These are phyloP conservation scores for Triticum dicoccoides DNA, from an alignment of 176 grass and related monocot species.

Conservation along the genomic window DNA sequence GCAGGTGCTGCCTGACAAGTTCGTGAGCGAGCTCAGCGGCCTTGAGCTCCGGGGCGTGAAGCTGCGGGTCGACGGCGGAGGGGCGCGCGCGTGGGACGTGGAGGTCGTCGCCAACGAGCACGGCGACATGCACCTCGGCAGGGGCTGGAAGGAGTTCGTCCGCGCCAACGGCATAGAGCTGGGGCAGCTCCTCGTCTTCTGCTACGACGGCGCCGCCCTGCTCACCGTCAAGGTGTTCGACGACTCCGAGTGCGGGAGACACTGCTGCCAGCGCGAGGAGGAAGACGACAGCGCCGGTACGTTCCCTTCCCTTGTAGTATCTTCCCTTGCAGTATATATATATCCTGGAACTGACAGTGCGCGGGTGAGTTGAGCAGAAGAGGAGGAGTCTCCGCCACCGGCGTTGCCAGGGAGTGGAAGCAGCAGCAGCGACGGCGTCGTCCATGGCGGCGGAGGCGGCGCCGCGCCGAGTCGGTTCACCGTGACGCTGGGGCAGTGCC, in stretches of 20 bases:
- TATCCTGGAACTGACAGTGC: background rate
- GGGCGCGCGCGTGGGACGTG: constrained; percentile 26
- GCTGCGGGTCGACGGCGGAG: constrained; percentile 12
- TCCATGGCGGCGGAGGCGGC: background rate
- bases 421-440: background rate
- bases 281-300: background rate
- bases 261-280: background rate
- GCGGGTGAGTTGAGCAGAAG: background rate
- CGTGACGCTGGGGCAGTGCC: constrained; percentile 28
- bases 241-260: constrained; percentile 6
- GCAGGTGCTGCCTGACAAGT: constrained; percentile 34
- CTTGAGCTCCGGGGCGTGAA: background rate
- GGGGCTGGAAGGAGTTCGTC: constrained; percentile 33
- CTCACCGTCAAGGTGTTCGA: constrained; percentile 39
- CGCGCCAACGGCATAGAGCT: constrained; percentile 15
- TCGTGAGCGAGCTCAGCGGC: background rate
- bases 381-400: background rate
- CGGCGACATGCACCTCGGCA: constrained; percentile 19
- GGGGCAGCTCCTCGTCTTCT: constrained; percentile 31
- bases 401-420: background rate
- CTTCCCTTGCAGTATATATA: background rate
- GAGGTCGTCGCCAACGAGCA: background rate
- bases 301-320: background rate
- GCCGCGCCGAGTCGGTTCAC: constrained; percentile 17
- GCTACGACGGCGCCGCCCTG: constrained; percentile 6